Percentiles rank a stretch among this genome's conserved stretches.
Evolutionary conservation across 2,329 filamentous ascomycete genomes (phyloP).

Genomic region (Aspergillus piperis): DNA sequence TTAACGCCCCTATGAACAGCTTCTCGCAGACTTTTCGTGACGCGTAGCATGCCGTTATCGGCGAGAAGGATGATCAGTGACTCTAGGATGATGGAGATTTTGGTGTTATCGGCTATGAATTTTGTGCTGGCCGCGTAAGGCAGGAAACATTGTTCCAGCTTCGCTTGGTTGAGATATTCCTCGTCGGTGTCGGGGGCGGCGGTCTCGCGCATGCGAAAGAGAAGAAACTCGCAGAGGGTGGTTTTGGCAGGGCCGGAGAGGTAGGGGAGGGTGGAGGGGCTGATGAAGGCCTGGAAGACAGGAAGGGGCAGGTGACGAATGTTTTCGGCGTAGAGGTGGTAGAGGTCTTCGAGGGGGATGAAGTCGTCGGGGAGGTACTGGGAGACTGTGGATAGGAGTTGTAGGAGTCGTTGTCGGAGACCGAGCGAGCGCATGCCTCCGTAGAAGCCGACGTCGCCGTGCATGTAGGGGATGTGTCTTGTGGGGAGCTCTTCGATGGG

Average conservation of each 20-base stretch:
- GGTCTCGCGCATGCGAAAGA: slow-evolving; percentile 52
- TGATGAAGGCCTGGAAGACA: slow-evolving; percentile 49
- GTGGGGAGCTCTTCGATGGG: slow-evolving; percentile 10
- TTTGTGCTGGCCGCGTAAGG: slow-evolving; percentile 65
- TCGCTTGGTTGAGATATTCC: slow-evolving; percentile 50
- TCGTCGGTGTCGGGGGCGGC: slow-evolving; percentile 41
- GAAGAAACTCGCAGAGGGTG: slow-evolving; percentile 56
- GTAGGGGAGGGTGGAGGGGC: slow-evolving; percentile 46
- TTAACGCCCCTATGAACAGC: slow-evolving; percentile 57
- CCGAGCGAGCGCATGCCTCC: slow-evolving; percentile 43
- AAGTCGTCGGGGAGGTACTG: slow-evolving; percentile 37
- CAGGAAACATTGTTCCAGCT: slow-evolving; percentile 63
- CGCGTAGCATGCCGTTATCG: slow-evolving; percentile 33
- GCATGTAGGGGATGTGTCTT: slow-evolving; percentile 12
- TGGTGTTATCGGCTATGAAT: slow-evolving; percentile 68
- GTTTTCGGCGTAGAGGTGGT: slow-evolving; percentile 48
- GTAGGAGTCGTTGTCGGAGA: slow-evolving; percentile 49
- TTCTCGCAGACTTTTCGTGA: slow-evolving; percentile 41
- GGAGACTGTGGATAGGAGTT: slow-evolving; percentile 45
- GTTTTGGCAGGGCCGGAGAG: slow-evolving; percentile 46
- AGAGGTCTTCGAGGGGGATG: slow-evolving; percentile 41
- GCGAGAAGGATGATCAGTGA: slow-evolving; percentile 59
- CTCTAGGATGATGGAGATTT: slow-evolving; percentile 70
- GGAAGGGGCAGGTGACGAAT: slow-evolving; percentile 49
- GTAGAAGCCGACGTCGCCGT: slow-evolving; percentile 31